phyloP scores from a whole-genome alignment of 1,284 basidiomycete genomes.

The Melampsora abietis-canadensis region DNA sequence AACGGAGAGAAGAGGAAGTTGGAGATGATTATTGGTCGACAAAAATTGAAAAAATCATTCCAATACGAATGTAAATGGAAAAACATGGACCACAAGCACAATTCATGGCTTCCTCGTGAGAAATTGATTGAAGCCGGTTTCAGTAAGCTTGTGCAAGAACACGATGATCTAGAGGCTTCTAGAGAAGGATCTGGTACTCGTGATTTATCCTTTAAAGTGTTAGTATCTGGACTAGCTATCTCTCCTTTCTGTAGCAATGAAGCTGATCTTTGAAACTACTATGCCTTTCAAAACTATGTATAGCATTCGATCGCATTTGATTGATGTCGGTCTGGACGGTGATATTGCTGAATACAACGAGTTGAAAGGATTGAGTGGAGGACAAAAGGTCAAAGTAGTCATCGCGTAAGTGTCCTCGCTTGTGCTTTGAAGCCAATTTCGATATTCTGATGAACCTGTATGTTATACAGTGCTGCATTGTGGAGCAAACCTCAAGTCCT shows the following conservation, averaged over 20 bases:
- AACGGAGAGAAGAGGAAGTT: conserved; percentile 88
- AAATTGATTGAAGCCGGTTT: conserved; percentile 84
- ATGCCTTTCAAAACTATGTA: conserved; percentile 17
- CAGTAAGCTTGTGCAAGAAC: conserved; percentile 84
- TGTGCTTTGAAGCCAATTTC: neutral
- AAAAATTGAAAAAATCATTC: conserved; percentile 93
- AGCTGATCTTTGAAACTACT: conserved; percentile 36
- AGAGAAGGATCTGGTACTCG: conserved; percentile 82
- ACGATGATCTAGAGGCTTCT: conserved; percentile 90
- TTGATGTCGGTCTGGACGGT: conserved; percentile 85
- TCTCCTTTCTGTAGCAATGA: conserved; percentile 58
- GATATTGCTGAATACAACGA: conserved; percentile 97
- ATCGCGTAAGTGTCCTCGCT: conserved; percentile 59
- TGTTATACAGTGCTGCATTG: conserved; percentile 63
- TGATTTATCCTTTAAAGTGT: conserved; percentile 48
- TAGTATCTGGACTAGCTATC: conserved; percentile 57
- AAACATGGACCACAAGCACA: conserved; percentile 83
- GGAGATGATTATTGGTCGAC: conserved; percentile 84
- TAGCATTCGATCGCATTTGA: conserved; percentile 52
- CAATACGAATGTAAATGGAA: conserved; percentile 97
- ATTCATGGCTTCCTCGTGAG: conserved; percentile 91
- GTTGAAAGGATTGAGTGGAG: conserved; percentile 65
- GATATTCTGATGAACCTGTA: neutral
- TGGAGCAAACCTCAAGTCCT: conserved; percentile 87
- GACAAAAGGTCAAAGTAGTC: conserved; percentile 96